Evolutionary conservation across 805 yeast genomes (phyloP), one percentile per base, ranked within the genome.

Genomic region (Clavispora santaluciae): DNA sequence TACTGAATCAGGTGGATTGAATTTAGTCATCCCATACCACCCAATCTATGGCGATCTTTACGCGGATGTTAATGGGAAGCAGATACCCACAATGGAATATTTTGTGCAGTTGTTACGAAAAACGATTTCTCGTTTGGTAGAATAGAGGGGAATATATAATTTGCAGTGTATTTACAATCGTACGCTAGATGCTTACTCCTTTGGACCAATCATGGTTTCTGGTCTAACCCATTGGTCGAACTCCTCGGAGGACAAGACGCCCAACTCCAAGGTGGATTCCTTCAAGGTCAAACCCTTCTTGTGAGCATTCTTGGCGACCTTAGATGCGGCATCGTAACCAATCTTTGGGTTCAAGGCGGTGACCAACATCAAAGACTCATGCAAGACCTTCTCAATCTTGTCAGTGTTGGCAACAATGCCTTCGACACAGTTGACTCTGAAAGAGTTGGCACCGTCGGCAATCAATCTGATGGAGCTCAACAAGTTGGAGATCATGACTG

Each of bases 281-380:
- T 93, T 93, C 70, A 93, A 79, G 35, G 99, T 93, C 57, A 91
- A 76, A 21, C 97, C 96, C 76, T 93, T 89, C 75, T 90, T 85
- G 80, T 93, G 98, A 37, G 99, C 99, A 64, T 93, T 87, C 78
- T 93, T 93, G 55, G 99, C 99, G 40, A 89, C 91, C 80, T 91
- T 90, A 44, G 97, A 88, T 44, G 99, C 98, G 56, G 82, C 78
- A 63, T 93, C 99, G 73, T 93, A 93, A 59, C 99, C 99, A 57
- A 93, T 93, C 82, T 91, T 89, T 59, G 99, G 97, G 80, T 93
- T 93, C 63, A 93, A 79, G 20, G 99, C 97, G 43, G 99, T 93
- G 39, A 93, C 99, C 71, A 93, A 79, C 99, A 93, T 93, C 63
- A 93, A 78, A 12, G 97, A 88, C 72, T 93, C 96, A 66, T 88